Base-by-base conservation (phyloP, 306 rosid species). In the Clitoria ternatea region DNA sequence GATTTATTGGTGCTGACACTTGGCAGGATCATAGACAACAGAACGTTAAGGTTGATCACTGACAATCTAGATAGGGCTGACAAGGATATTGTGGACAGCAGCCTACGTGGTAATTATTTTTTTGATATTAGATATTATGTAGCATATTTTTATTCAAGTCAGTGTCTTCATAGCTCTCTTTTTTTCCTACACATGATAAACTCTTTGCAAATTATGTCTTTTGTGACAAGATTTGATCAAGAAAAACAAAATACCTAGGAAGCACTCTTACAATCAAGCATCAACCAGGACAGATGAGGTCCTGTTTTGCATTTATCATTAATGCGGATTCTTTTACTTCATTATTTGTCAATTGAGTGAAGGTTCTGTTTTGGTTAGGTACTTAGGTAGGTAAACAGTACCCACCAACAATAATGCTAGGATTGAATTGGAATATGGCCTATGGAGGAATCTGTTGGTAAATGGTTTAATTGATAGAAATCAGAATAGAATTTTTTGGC, bases 21-120 rank as follows among this genome's bases (percentile, higher is more conserved):
- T 75, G 81, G 66, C 86, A 94, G 99, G 82, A 85, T 94, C 73
- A 94, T 94, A 81, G 99, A 94, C 88, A 94, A 91, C 82, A 87
- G 80, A 77, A 82, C 99, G 4, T 78, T 94, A 45, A 89, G 85
- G 84, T 45, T 94, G 86, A 94, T 94, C 65, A 94, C 97, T 0
- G 92, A 86, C 47, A 24, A 84, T 36, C 83, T 87, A 6, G 80
- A 88, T 69, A 81, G 86, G 80, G 57, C 54, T 35, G 89, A 82
- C 42, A 87, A 74, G 59, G 91, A 91, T 24, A 22, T 26, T 52
- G 10, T 72, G 71, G 98, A 94, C 36, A 56, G 75, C 82, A 67
- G 1, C 78, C 83, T 94, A 56, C 99, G 99, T 15, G 99, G 99
- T 94, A 94, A 80, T 54, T 33, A 10, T 43, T 24, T 67, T 57